phyloP scores from a whole-genome alignment of 1,284 basidiomycete species.

The Porogramme epimiltina region DNA sequence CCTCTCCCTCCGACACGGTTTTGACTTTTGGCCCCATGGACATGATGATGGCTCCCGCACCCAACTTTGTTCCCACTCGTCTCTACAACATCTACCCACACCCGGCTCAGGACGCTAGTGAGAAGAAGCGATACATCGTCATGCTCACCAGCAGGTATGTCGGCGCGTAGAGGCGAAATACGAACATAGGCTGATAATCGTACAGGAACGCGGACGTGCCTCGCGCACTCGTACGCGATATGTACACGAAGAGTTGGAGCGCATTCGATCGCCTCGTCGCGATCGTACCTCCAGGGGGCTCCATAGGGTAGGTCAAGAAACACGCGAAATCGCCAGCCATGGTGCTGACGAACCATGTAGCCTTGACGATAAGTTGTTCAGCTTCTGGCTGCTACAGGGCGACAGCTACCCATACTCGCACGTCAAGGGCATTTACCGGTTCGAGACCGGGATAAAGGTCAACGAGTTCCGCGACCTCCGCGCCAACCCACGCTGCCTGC shows the following conservation, averaged over 20 bases:
- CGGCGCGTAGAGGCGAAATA: slow-evolving; percentile 64
- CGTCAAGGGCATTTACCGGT: slow-evolving; percentile 84
- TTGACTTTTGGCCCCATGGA: slow-evolving; percentile 81
- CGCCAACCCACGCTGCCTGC: slow-evolving; percentile 79
- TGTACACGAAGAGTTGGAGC: slow-evolving; percentile 90
- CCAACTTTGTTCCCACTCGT: slow-evolving; percentile 69
- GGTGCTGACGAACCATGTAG: slow-evolving; percentile 39
- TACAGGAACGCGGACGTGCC: slow-evolving; percentile 83
- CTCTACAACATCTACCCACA: slow-evolving; percentile 74
- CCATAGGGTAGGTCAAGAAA: slow-evolving; percentile 73
- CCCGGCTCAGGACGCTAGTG: slow-evolving; percentile 72
- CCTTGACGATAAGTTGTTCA: slow-evolving; percentile 85
- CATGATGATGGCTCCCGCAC: slow-evolving; percentile 67
- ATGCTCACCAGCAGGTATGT: slow-evolving; percentile 69
- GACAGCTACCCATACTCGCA: slow-evolving; percentile 72
- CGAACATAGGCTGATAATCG: slow-evolving; percentile 69
- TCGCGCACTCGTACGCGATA: slow-evolving; percentile 78
- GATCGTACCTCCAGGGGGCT: slow-evolving; percentile 84
- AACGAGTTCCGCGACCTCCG: slow-evolving; percentile 83
- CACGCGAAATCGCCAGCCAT: not conserved
- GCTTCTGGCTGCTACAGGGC: slow-evolving; percentile 82
- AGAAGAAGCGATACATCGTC: slow-evolving; percentile 72
- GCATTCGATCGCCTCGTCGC: slow-evolving; percentile 83
- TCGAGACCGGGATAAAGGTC: slow-evolving; percentile 83
- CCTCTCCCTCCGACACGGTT: slow-evolving; percentile 69